A percentile compares a stretch with the other conserved stretches of the same genome.
These are phyloP conservation scores for Tetracentron sinense DNA, from an alignment of 164 flowering plant genomes.

Conservation along the genomic window DNA sequence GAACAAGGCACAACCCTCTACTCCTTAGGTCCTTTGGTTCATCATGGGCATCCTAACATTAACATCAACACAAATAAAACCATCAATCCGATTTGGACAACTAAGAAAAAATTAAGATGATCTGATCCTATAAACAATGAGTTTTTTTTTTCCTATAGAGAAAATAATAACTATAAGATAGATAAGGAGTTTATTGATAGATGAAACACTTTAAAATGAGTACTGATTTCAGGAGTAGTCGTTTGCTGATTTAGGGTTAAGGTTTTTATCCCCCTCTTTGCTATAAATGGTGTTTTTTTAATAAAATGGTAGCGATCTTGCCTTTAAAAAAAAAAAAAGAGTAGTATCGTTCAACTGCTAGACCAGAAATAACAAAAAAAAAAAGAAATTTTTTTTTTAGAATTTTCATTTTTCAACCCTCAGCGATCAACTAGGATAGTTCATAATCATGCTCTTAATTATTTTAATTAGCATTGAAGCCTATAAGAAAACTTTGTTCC, in stretches of 20 bases:
- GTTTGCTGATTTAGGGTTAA: too few species aligned
- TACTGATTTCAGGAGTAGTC: too few species aligned
- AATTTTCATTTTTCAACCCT: slow-evolving; percentile 9
- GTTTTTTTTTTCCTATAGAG: too few species aligned
- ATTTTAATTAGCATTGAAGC: slow-evolving; percentile 7
- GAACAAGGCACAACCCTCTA: slow-evolving; percentile 81
- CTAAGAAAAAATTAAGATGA: too few species aligned
- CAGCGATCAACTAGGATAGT: background rate
- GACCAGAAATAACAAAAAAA: slow-evolving; percentile 3
- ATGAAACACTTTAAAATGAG: too few species aligned
- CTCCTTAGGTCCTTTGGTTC: slow-evolving; percentile 64
- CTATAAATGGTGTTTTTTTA: background rate
- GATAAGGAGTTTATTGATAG: too few species aligned
- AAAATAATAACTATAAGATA: too few species aligned
- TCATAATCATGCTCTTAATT: slow-evolving; percentile 10
- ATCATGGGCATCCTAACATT: slow-evolving; percentile 31
- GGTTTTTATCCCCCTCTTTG: too few species aligned
- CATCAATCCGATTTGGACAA: background rate
- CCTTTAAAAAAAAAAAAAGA: too few species aligned
- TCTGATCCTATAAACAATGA: too few species aligned
- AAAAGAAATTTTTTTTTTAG: slow-evolving; percentile 8
- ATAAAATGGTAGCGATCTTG: slow-evolving; percentile 24
- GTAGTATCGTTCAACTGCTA: slow-evolving; percentile 70
- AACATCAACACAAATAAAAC: background rate
- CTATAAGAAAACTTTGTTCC: slow-evolving; percentile 31